Evolutionary conservation across 2,329 filamentous ascomycete genomes (phyloP), one percentile per base, ranked within the genome.

Genomic region (Ophiosphaerella narmari): DNA sequence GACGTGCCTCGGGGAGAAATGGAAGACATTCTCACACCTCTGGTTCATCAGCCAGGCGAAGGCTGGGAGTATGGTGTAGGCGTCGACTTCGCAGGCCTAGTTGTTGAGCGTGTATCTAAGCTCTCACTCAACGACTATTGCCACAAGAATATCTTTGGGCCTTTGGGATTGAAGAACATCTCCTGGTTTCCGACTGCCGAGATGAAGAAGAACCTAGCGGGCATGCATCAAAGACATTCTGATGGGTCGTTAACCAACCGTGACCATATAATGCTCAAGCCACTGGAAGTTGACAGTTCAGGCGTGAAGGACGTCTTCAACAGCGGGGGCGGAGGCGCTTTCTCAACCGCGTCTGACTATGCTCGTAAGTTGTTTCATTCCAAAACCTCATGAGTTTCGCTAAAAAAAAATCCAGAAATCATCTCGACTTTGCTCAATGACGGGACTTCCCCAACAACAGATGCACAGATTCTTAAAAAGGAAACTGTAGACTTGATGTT

Each of bases 401-500:
- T 65, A 31, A 60, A 13, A 26, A 29, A 14, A 5, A 21, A 18
- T 26, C 2, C 55, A 83, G 82, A 82, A 50, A 78, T 88, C 33
- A 77, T 89, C 7, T 78, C 84, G 0, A 78, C 80, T 0, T 73
- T 89, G 2, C 75, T 89, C 31, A 89, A 89, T 62, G 73, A 86
- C 54, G 86, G 86, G 31, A 81, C 74, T 0, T 85, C 80, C 24
- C 82, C 86, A 0, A 76, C 60, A 1, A 88, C 83, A 0, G 78
- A 79, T 5, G 65, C 65, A 0, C 75, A 77, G 50, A 77, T 89
- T 14, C 76, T 89, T 2, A 70, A 76, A 14, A 76, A 78, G 26
- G 73, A 77, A 18, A 88, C 85, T 0, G 80, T 89, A 0, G 78
- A 85, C 13, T 72, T 79, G 29, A 88, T 88, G 84, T 88, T 86